phyloP scores from a whole-genome alignment of 2,329 filamentous ascomycete species.

The Neoarthrinium moseri region DNA sequence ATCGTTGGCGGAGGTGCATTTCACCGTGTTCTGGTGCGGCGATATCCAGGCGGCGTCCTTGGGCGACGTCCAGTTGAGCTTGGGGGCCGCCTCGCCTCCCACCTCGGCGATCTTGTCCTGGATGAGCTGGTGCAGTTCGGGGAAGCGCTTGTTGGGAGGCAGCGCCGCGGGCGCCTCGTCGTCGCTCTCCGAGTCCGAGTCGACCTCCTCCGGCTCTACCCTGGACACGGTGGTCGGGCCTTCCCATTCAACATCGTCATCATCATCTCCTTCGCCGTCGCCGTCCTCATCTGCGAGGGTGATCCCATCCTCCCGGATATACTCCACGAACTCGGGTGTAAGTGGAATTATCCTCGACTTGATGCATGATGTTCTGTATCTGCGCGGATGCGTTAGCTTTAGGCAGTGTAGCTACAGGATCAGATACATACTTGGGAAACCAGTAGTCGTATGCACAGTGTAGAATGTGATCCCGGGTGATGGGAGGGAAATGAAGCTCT shows the following conservation, averaged over 20 bases:
- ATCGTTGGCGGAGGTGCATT: conserved; percentile 85
- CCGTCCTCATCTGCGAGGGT: conserved; percentile 72
- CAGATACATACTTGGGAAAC: conserved; percentile 67
- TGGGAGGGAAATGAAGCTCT: conserved; percentile 65
- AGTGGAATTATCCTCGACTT: conserved; percentile 85
- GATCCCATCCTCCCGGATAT: conserved; percentile 91
- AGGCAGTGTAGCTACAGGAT: background rate
- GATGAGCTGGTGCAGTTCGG: conserved; percentile 75
- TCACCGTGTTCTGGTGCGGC: conserved; percentile 81
- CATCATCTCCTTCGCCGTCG: conserved; percentile 42
- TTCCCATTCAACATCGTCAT: conserved; percentile 57
- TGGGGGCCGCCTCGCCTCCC: conserved; percentile 83
- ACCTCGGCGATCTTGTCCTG: conserved; percentile 75
- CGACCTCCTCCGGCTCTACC: conserved; percentile 36
- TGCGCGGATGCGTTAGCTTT: conserved; percentile 29
- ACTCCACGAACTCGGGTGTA: conserved; percentile 72
- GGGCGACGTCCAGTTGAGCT: conserved; percentile 95
- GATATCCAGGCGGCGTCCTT: conserved; percentile 95
- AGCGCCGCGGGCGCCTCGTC: conserved; percentile 49
- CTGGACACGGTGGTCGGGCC: conserved; percentile 31
- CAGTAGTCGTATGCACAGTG: conserved; percentile 94
- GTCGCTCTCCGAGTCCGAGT: conserved; percentile 49
- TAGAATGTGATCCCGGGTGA: conserved; percentile 83
- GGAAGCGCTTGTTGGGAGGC: conserved; percentile 58
- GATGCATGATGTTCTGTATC: conserved; percentile 77